These are phyloP conservation scores for Grammothele lineata DNA, from an alignment of 768 basidiomycete species.

Conservation along the genomic window DNA sequence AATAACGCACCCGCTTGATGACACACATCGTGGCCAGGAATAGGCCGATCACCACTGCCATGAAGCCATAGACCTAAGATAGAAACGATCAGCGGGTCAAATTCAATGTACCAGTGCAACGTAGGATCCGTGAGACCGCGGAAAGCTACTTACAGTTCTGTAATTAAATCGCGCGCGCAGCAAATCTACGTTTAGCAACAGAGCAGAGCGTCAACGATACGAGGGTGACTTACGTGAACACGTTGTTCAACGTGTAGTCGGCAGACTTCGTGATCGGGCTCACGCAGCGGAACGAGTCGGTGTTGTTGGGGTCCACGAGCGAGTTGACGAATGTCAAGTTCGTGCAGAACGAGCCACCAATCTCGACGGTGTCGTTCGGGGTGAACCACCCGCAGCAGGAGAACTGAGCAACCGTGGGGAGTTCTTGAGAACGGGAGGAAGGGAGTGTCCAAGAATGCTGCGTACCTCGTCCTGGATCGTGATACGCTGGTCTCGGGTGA, in stretches of 20 bases:
- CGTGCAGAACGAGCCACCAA: slow-evolving; percentile 59
- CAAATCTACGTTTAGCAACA: too few species aligned
- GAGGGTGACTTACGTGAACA: slow-evolving; percentile 77
- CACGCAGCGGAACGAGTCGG: slow-evolving; percentile 53
- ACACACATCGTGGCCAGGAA: slow-evolving; percentile 82
- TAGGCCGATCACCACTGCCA: slow-evolving; percentile 70
- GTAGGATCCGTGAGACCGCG: too few species aligned
- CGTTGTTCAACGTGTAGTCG: slow-evolving; percentile 70
- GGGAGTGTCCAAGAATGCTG: slow-evolving; percentile 1
- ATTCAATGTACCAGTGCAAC: too few species aligned
- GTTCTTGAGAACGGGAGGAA: too few species aligned
- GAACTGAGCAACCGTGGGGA: too few species aligned
- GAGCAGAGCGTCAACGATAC: too few species aligned
- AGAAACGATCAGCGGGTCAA: too few species aligned
- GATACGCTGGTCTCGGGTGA: slow-evolving; percentile 43
- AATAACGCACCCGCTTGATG: slow-evolving; percentile 71
- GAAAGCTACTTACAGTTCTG: not conserved
- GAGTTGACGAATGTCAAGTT: slow-evolving; percentile 31
- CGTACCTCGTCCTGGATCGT: slow-evolving; percentile 71
- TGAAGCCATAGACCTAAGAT: slow-evolving; percentile 71
- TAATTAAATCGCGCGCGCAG: not conserved
- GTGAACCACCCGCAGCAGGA: slow-evolving; percentile 82
- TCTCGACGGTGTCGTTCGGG: slow-evolving; percentile 48
- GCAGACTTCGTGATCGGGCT: slow-evolving; percentile 62
- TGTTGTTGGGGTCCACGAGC: slow-evolving; percentile 39